phyloP scores from a whole-genome alignment of 2,329 filamentous ascomycete species.

The Xylariaceae sp. region DNA sequence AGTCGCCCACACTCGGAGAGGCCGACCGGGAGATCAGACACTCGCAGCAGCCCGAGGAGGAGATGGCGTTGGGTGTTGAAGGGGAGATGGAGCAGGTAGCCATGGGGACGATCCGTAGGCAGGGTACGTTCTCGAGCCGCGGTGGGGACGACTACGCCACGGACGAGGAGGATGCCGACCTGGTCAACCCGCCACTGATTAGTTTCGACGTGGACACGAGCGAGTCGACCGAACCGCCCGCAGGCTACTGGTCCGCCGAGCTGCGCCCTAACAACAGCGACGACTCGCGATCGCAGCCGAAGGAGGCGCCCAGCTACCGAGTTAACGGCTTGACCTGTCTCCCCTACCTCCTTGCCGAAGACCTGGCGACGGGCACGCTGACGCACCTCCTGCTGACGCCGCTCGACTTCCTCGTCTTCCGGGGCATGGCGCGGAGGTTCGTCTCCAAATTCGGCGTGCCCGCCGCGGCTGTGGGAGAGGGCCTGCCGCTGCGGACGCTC shows the following conservation, averaged over 20 bases:
- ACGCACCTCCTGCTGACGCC: conserved; percentile 41
- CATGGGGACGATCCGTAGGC: conserved; percentile 34
- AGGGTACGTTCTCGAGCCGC: conserved; percentile 43
- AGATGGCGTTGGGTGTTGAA: conserved; percentile 29
- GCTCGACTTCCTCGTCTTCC: conserved; percentile 41
- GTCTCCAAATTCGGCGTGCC: conserved; percentile 38
- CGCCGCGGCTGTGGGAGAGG: conserved; percentile 32
- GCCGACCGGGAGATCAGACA: conserved; percentile 30
- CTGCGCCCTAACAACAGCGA: conserved; percentile 44
- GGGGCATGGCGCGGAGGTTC: conserved; percentile 38
- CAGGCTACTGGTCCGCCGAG: conserved; percentile 55
- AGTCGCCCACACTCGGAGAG: conserved; percentile 29
- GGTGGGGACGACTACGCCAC: conserved; percentile 44
- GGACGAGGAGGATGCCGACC: conserved; percentile 52
- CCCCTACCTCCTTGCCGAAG: conserved; percentile 42
- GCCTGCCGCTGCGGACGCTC: conserved; percentile 35
- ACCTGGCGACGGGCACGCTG: conserved; percentile 41
- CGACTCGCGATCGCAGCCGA: conserved; percentile 28
- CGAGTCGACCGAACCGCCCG: conserved; percentile 45
- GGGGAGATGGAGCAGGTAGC: conserved; percentile 25
- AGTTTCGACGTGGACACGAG: conserved; percentile 57
- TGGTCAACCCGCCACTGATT: conserved; percentile 51
- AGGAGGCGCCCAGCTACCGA: conserved; percentile 34
- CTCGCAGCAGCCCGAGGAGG: conserved; percentile 18
- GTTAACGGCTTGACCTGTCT: conserved; percentile 47